These are phyloP conservation scores for Yamadazyma songkhlaensis DNA, from an alignment of 1,139 yeast species.

Conservation along the genomic window DNA sequence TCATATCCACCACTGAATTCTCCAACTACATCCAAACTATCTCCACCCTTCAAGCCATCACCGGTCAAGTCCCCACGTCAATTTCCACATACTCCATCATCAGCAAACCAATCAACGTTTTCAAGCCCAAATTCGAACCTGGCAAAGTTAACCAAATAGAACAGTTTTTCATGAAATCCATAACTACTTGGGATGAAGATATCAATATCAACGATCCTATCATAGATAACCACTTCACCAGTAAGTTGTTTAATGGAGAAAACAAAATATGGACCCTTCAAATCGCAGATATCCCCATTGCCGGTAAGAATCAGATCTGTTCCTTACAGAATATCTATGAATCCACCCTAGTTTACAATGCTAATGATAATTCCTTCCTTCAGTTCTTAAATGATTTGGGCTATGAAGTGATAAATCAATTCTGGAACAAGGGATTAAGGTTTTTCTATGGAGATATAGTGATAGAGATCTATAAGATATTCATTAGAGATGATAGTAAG, in stretches of 20 bases:
- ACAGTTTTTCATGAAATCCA: conserved; percentile 45
- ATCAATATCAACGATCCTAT: conserved; percentile 15
- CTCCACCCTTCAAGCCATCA: conserved; percentile 44
- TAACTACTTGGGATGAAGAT: conserved; percentile 39
- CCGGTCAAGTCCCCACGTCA: conserved; percentile 41
- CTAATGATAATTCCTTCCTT: conserved; percentile 34
- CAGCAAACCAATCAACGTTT: conserved; percentile 41
- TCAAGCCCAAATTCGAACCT: conserved; percentile 48
- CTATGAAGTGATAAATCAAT: conserved; percentile 63
- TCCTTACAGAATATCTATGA: conserved; percentile 67
- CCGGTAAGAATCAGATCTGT: conserved; percentile 70
- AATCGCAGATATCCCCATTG: conserved; percentile 80
- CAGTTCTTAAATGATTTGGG: conserved; percentile 66
- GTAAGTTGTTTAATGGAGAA: conserved; percentile 12
- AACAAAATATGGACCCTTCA: conserved; percentile 60
- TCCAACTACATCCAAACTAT: conserved; percentile 40
- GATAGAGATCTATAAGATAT: conserved; percentile 57
- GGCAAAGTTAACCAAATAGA: conserved; percentile 51
- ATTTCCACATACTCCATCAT: conserved; percentile 44
- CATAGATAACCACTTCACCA: conserved; percentile 11
- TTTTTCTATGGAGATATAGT: conserved; percentile 64
- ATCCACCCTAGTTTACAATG: conserved; percentile 53
- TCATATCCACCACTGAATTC: conserved; percentile 43
- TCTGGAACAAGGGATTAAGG: conserved; percentile 62
- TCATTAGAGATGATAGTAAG: conserved; percentile 34